Percentiles rank a stretch among this genome's conserved stretches.
These are phyloP conservation scores for Carex scoparia DNA, from an alignment of 176 grass and related monocot genomes.

Conservation along the genomic window DNA sequence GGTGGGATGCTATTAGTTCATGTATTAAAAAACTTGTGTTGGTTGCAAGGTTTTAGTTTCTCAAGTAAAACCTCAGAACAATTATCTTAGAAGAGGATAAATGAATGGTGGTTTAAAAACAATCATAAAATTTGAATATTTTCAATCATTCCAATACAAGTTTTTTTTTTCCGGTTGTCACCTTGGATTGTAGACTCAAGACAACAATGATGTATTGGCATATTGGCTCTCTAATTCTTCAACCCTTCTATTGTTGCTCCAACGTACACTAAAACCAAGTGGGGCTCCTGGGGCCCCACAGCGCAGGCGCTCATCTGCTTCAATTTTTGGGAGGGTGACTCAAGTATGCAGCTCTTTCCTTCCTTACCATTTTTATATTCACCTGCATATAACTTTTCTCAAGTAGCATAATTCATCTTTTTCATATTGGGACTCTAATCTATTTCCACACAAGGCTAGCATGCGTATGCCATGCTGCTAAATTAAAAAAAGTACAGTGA, in stretches of 20 bases:
- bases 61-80: background rate
- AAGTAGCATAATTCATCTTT: background rate
- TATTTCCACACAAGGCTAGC: background rate
- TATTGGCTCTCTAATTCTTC: slow-evolving; percentile 99
- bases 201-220: slow-evolving; percentile 89
- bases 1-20: background rate
- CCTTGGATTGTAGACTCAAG: slow-evolving; percentile 72
- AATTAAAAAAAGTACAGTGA: background rate
- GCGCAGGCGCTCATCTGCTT: slow-evolving; percentile 81
- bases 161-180: slow-evolving; percentile 14
- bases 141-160: background rate
- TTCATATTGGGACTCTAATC: background rate
- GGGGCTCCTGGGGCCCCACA: slow-evolving; percentile 89
- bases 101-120: background rate
- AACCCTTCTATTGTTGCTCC: slow-evolving; percentile 80
- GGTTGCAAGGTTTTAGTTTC: background rate
- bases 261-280: slow-evolving; percentile 89
- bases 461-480: background rate
- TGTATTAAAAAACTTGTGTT: background rate
- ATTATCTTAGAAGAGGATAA: background rate
- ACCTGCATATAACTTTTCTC: background rate
- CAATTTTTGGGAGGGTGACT: slow-evolving; percentile 96
- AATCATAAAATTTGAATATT: background rate
- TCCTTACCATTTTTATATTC: background rate
- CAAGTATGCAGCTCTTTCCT: slow-evolving; percentile 44